phyloP scores from a whole-genome alignment of 129 eudicot genomes.

The Arctium lappa region DNA sequence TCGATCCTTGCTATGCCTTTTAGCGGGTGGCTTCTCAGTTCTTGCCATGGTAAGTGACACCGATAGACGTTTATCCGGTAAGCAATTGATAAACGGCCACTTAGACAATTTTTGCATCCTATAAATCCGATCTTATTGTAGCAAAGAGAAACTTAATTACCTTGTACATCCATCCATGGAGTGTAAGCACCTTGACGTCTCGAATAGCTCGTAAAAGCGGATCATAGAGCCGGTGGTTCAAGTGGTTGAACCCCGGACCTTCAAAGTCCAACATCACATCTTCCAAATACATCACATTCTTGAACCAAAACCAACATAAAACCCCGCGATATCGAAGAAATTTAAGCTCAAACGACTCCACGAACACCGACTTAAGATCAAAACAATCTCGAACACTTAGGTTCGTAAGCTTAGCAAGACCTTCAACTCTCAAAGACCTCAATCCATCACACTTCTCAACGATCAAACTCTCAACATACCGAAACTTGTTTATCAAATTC shows the following conservation, averaged over 20 bases:
- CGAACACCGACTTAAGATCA: neutral
- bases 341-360: neutral
- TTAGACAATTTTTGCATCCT: neutral
- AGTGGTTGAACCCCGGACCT: neutral
- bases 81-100: neutral
- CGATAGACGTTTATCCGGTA: neutral
- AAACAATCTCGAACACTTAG: neutral
- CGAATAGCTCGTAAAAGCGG: neutral
- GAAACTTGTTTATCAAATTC: slow-evolving; percentile 24
- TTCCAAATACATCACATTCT: neutral
- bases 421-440: slow-evolving; percentile 19
- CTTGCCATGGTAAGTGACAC: neutral
- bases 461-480: slow-evolving; percentile 25
- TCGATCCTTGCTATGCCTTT: no score
- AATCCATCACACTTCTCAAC: slow-evolving; percentile 29
- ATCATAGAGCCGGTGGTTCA: neutral
- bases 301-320: neutral
- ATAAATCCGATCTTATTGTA: no score
- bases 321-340: neutral
- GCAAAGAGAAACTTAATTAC: neutral
- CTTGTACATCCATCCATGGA: neutral
- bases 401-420: neutral
- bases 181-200: neutral
- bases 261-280: neutral
- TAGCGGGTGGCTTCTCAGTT: no score